phyloP scores from a whole-genome alignment of 495 filamentous ascomycete genomes.

The Penicillium malachiteum region DNA sequence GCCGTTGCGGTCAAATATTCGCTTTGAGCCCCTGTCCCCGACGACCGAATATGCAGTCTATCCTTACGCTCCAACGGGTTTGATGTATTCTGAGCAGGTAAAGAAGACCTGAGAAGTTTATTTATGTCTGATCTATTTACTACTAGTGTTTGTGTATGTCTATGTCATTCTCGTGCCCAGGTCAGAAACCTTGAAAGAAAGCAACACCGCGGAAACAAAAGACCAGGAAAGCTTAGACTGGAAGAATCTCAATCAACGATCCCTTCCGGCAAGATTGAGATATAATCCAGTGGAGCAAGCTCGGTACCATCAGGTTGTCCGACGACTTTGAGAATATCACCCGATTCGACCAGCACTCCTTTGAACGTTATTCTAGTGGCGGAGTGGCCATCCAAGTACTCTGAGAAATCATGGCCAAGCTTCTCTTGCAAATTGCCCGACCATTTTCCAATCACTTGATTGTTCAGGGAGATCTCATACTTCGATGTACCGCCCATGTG shows the following conservation, averaged over 20 bases:
- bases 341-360: constrained; percentile 48
- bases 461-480: constrained; percentile 55
- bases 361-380: constrained; percentile 61
- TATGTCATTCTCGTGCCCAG: no score
- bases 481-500: constrained; percentile 51
- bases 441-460: constrained; percentile 54
- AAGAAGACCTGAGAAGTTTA: no score
- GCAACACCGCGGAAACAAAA: no score
- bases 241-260: constrained; percentile 58
- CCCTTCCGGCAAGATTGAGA: constrained; percentile 58
- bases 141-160: no score
- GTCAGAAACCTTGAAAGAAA: no score
- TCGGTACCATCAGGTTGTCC: constrained; percentile 59
- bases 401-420: constrained; percentile 55
- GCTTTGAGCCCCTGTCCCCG: no score
- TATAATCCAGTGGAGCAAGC: constrained; percentile 65
- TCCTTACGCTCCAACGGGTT: no score
- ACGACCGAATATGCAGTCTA: no score
- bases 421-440: constrained; percentile 54
- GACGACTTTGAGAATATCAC: constrained; percentile 59
- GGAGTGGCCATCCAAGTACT: constrained; percentile 61
- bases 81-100: no score
- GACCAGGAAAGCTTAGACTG: no score
- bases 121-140: no score
- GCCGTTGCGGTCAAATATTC: no score